Evolutionary conservation across 1,284 basidiomycete genomes (phyloP), one percentile per base, ranked within the genome.

Genomic region (Ustilago hordei): DNA sequence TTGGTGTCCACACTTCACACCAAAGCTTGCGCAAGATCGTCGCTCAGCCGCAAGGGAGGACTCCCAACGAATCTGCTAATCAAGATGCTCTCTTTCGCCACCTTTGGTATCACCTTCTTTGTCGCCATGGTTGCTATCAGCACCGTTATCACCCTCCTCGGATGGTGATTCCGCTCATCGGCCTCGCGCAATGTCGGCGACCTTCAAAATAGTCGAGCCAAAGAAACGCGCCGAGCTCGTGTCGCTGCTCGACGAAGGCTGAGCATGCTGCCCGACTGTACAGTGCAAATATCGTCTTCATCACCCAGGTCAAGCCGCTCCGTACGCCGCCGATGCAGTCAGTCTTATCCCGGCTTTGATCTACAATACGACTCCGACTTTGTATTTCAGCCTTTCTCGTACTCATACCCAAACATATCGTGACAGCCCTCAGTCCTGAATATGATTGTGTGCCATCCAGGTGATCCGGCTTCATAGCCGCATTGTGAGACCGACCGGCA

Each of bases 41-140:
- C 36, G 13, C 36, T 38, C 36, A 13, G 36, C 5, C 36, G 36
- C 36, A 38, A 13, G 6, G 31, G 6, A 52, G 15, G 19, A 28
- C 15, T 17, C n/a, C 2, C 2, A 9, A 5, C 31, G 32, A 32
- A 15, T 2, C 43, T 31, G 15, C 32, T 31, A 19, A 19, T 15
- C 43, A 48, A 45, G 28, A 75, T 75, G 73, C 73, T 70, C 36
- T 64, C 73, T 15, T 48, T 75, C 13, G 54, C 73, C 17, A 45
- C 68, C 1, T 79, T 79, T 32, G 70, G 77, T n/a, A 71, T 69
- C 34, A 55, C 67, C 13, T 68, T 79, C 48, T 79, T 79, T 47
- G 50, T 64, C 50, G 59, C 69, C 35, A 69, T 79, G 55, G 77
- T 79, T 34, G 69, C 61, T 7, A 62, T 79, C 60, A 73, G 69